Evolutionary conservation across 345 rosid genomes (phyloP).

Genomic region (Rhizophora apiculata): DNA sequence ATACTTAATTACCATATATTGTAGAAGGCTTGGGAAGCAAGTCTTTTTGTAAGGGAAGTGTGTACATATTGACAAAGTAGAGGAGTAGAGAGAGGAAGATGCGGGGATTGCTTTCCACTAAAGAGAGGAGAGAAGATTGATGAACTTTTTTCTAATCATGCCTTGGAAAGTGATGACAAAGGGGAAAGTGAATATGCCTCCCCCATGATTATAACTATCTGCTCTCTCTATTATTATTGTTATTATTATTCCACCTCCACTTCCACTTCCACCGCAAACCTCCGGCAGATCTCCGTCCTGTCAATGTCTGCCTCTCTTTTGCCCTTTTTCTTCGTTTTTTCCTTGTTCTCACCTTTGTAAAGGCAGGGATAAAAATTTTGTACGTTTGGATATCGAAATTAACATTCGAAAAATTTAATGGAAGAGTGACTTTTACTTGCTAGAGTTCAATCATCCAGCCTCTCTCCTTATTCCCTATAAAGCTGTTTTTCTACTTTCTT

Average conservation of each 20-base stretch:
- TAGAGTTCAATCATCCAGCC: constrained; percentile 49
- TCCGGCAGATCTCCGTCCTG: constrained; percentile 42
- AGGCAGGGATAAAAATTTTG: neutral
- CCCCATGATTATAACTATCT: constrained; percentile 57
- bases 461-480: constrained; percentile 53
- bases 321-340: constrained; percentile 11
- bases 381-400: constrained; percentile 5
- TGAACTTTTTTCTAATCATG: constrained; percentile 77
- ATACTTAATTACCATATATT: neutral
- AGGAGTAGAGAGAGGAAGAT: constrained; percentile 17
- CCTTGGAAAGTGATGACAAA: constrained; percentile 80
- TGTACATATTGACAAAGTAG: constrained; percentile 18
- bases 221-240: constrained; percentile 38
- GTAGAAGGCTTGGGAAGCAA: constrained; percentile 41
- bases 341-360: neutral
- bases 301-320: constrained; percentile 27
- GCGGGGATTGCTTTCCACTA: constrained; percentile 20
- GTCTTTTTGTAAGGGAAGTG: constrained; percentile 11
- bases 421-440: constrained; percentile 24
- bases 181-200: constrained; percentile 77
- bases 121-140: constrained; percentile 36
- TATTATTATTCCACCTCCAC: constrained; percentile 42
- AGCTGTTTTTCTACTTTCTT: constrained; percentile 36
- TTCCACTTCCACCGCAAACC: constrained; percentile 44
- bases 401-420: constrained; percentile 13